Evolutionary conservation across 2,329 filamentous ascomycete species (phyloP).

Genomic region (Zymoseptoria pseudotritici): DNA sequence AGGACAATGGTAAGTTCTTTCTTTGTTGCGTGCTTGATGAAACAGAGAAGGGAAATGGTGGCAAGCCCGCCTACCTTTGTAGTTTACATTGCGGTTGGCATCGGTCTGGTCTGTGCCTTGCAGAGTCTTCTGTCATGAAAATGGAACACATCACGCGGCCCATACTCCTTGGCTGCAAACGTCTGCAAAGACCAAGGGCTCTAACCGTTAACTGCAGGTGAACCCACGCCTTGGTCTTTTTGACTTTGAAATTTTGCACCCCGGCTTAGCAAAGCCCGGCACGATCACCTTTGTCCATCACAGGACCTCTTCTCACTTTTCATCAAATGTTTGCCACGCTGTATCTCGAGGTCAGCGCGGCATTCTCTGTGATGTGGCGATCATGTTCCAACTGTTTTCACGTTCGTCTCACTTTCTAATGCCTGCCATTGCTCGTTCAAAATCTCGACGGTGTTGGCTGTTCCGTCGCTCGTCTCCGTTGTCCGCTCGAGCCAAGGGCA

Average conservation of each 20-base stretch:
- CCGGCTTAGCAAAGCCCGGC: background rate
- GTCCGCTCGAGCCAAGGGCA: background rate
- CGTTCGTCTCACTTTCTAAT: slow-evolving; percentile 9
- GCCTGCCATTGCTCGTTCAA: slow-evolving; percentile 7
- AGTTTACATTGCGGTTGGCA: background rate
- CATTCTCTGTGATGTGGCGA: background rate
- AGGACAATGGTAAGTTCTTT: background rate
- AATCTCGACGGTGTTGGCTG: background rate
- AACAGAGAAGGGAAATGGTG: background rate
- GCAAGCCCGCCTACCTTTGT: background rate
- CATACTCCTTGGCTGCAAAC: background rate
- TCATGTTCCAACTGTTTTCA: slow-evolving; percentile 10
- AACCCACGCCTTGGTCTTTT: background rate
- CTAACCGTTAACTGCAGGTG: background rate
- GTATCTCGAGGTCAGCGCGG: background rate
- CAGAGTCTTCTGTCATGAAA: background rate
- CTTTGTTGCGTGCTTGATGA: background rate
- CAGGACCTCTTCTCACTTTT: background rate
- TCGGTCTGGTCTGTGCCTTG: background rate
- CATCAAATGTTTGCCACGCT: background rate
- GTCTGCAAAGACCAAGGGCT: background rate
- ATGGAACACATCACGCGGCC: background rate
- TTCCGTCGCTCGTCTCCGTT: background rate
- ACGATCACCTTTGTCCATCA: background rate
- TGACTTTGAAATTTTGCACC: background rate